Evolutionary conservation across 2,329 filamentous ascomycete species (phyloP), one percentile per base, ranked within the genome.

Genomic region (Penicillium sumatraense): DNA sequence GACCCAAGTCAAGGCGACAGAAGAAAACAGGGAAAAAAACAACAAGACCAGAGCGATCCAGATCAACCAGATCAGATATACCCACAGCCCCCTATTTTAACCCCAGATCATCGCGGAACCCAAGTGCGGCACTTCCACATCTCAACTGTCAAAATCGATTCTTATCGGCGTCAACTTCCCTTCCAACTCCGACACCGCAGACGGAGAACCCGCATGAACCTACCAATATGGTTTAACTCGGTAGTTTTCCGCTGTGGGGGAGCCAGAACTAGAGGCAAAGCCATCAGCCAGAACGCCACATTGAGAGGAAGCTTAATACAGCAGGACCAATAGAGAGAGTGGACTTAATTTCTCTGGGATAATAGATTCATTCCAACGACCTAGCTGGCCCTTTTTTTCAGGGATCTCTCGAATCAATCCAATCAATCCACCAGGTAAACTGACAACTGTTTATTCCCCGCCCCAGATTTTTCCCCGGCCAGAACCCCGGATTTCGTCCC

Each of bases 201-300:
- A n/a, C 10, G 9, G 18, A 3, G 36, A 18, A n/a, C n/a, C 49
- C 54, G 56, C 53, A 53, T 55, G 33, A 55, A 59, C 53, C 27
- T 54, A 46, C 54, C 35, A 55, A 54, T 55, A 50, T 27, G 10
- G 50, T 9, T 27, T 50, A 10, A 11, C 23, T 26, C 51, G 54
- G 50, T n/a, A 3, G 5, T 10, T 42, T 61, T 61, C 59, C 54
- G 57, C 54, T 1, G 57, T 58, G 54, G 59, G n/a, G 40, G n/a
- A n/a, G n/a, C n/a, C n/a, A 42, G 13, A 13, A 35, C 31, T 5
- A 35, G 31, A 35, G n/a, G 14, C 9, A 8, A 35, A 38, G 18
- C n/a, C n/a, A n/a, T n/a, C n/a, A n/a, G n/a, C n/a, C n/a, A n/a
- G n/a, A n/a, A 6, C 20, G 35, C 35, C 33, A 20, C 21, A 49